These are phyloP conservation scores for Cladosporium sphaerospermum DNA, from an alignment of 2,329 filamentous ascomycete genomes.

Conservation along the genomic window DNA sequence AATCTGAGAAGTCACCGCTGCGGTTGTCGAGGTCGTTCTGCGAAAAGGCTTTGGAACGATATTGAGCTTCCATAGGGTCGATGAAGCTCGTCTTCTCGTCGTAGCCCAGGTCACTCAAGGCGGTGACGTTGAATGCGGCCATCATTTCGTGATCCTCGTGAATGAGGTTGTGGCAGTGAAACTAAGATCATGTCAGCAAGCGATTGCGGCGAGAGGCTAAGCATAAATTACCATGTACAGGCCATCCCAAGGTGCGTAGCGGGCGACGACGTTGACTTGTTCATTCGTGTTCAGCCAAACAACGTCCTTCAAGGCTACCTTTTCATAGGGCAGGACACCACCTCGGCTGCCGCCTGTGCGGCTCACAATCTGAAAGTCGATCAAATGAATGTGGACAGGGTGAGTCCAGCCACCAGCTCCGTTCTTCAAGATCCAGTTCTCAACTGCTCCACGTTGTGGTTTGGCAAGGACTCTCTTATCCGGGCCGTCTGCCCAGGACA, in stretches of 20 bases:
- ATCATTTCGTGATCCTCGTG: slow-evolving; percentile 43
- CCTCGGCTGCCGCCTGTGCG: slow-evolving; percentile 34
- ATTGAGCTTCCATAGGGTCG: slow-evolving; percentile 19
- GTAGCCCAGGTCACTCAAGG: slow-evolving; percentile 30
- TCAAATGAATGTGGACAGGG: slow-evolving; percentile 33
- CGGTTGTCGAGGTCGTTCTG: slow-evolving; percentile 5
- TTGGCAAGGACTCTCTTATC: slow-evolving; percentile 31
- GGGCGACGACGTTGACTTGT: slow-evolving; percentile 43
- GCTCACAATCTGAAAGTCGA: slow-evolving; percentile 52
- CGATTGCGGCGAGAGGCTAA: not conserved
- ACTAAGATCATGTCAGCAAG: not conserved
- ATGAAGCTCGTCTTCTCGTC: slow-evolving; percentile 23
- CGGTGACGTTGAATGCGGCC: slow-evolving; percentile 39
- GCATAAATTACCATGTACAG: slow-evolving; percentile 33
- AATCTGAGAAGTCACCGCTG: slow-evolving; percentile 14
- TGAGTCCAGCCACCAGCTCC: slow-evolving; percentile 45
- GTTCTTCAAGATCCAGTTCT: slow-evolving; percentile 38
- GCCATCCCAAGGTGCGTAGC: slow-evolving; percentile 49
- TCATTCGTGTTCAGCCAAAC: slow-evolving; percentile 50
- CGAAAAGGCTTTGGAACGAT: slow-evolving; percentile 19
- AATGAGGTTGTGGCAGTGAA: slow-evolving; percentile 41
- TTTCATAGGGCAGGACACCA: slow-evolving; percentile 46
- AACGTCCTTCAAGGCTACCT: slow-evolving; percentile 52
- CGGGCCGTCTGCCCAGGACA: slow-evolving; percentile 30
- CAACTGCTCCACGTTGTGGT: slow-evolving; percentile 29